Percentiles rank a stretch among this genome's conserved stretches.
These are phyloP conservation scores for Salix purpurea DNA, from an alignment of 345 rosid species.

Conservation along the genomic window DNA sequence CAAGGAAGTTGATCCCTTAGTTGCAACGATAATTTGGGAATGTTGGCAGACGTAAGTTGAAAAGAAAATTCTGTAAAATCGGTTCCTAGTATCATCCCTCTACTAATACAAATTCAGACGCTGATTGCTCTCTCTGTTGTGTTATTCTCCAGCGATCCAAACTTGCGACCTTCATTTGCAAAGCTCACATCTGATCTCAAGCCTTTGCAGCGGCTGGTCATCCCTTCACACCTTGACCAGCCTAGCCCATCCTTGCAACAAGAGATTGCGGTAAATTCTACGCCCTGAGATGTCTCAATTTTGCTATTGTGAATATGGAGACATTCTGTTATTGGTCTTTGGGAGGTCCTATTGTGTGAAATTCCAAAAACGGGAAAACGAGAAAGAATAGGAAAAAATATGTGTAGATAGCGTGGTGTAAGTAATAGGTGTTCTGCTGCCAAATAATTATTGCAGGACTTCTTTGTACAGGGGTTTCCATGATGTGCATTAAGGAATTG, in stretches of 20 bases:
- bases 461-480: conserved; percentile 32
- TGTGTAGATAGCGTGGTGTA: not conserved
- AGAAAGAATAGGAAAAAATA: not conserved
- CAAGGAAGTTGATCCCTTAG: conserved; percentile 87
- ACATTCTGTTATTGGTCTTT: conserved; percentile 12
- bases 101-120: not conserved
- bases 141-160: conserved; percentile 65
- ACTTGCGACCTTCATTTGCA: conserved; percentile 81
- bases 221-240: conserved; percentile 52
- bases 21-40: conserved; percentile 74
- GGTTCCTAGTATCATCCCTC: not conserved
- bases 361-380: not conserved
- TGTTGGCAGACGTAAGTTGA: conserved; percentile 94
- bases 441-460: conserved; percentile 11
- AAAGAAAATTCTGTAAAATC: not conserved
- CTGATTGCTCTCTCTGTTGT: not conserved
- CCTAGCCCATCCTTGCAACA: conserved; percentile 43
- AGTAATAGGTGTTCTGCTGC: conserved; percentile 12
- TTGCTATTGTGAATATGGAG: conserved; percentile 39
- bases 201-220: conserved; percentile 73
- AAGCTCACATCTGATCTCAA: conserved; percentile 66
- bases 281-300: conserved; percentile 39
- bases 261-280: conserved; percentile 56
- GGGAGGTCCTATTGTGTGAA: conserved; percentile 9
- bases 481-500: not conserved